A percentile compares a stretch with the other conserved stretches of the same genome.
phyloP scores from a whole-genome alignment of 805 yeast species.

The Pichia scutulata region DNA sequence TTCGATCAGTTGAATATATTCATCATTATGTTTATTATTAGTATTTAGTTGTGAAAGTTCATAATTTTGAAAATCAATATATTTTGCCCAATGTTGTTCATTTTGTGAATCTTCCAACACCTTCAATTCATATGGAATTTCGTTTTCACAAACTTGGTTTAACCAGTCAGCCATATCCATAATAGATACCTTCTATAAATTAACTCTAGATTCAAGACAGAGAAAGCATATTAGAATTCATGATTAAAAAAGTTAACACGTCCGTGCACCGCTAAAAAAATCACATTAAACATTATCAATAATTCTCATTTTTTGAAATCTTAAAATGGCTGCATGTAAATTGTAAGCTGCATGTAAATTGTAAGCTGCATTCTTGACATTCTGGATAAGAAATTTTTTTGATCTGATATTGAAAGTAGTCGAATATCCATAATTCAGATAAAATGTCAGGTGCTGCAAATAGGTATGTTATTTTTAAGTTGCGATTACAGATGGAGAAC shows the following conservation, averaged over 20 bases:
- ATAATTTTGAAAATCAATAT: neutral
- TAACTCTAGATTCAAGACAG: no score
- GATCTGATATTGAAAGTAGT: neutral
- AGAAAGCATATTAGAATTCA: neutral
- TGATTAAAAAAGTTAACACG: neutral
- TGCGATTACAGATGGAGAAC: neutral
- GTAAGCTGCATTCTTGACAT: neutral
- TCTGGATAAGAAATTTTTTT: neutral
- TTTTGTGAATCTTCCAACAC: conserved; percentile 1
- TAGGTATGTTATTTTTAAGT: conserved; percentile 14
- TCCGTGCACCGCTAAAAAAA: neutral
- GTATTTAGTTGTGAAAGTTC: neutral
- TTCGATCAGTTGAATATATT: neutral
- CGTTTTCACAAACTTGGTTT: neutral
- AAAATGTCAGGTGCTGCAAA: conserved; percentile 24
- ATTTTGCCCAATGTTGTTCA: neutral
- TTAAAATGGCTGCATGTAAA: neutral
- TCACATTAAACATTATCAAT: no score
- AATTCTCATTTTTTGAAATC: neutral
- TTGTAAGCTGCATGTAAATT: no score
- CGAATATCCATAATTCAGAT: neutral
- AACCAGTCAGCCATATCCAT: neutral
- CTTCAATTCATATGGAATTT: neutral
- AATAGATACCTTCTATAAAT: neutral
- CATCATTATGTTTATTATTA: neutral